Evolutionary conservation across 2,329 filamentous ascomycete genomes (phyloP).

Genomic region (Colletotrichum navitas): DNA sequence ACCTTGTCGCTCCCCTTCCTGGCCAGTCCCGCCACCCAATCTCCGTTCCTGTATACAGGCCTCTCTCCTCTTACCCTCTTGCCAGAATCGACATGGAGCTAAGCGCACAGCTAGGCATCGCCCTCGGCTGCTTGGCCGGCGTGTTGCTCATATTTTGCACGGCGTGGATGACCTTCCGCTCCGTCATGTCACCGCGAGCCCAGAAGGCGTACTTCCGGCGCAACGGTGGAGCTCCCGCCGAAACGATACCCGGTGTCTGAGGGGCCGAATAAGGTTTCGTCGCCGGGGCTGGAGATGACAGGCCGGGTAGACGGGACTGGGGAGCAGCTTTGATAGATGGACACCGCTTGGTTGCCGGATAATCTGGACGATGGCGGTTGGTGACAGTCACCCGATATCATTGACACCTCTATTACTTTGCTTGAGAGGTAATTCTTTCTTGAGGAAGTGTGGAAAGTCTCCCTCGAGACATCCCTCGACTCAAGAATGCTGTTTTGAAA

Average conservation of each 20-base stretch:
- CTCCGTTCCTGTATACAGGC: background rate
- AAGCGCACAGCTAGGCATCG: background rate
- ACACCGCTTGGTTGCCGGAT: background rate
- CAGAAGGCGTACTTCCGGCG: slow-evolving; percentile 23
- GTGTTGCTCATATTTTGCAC: background rate
- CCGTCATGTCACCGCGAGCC: slow-evolving; percentile 26
- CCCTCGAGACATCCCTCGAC: background rate
- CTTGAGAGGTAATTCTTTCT: background rate
- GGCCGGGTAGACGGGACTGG: background rate
- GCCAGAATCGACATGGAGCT: background rate
- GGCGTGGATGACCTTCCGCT: background rate
- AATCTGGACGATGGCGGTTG: background rate
- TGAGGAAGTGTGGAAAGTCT: background rate
- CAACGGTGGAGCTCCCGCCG: background rate
- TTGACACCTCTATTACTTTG: background rate
- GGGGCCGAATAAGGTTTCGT: background rate
- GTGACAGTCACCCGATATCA: background rate
- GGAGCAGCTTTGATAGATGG: background rate
- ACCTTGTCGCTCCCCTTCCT: background rate
- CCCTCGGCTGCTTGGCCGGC: background rate
- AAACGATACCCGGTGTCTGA: slow-evolving; percentile 5
- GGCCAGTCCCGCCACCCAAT: background rate
- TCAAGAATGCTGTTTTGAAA: background rate
- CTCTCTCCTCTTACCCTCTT: background rate
- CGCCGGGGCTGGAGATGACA: background rate